Evolutionary conservation across 2,329 filamentous ascomycete genomes (phyloP), one percentile per base, ranked within the genome.

Genomic region (Blumeriella jaapii): DNA sequence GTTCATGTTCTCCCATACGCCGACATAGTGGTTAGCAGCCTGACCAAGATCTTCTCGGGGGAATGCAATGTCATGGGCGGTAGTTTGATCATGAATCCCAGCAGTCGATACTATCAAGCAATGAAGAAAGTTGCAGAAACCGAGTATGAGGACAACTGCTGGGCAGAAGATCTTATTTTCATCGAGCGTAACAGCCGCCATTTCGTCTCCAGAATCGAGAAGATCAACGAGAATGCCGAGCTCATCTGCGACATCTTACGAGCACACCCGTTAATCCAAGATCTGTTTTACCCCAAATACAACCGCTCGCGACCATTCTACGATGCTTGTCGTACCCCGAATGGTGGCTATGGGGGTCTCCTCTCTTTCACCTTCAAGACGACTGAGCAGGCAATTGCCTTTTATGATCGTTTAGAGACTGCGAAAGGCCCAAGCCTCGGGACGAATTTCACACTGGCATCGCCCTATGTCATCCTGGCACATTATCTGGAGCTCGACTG

Each of bases 61-160:
- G 91, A 95, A 59, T 91, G 84, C 58, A 96, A 98, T 58, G 91
- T 98, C 47, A 96, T 96, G 89, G 91, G 87, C 39, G 91, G 91
- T 37, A 82, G 78, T 45, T 61, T 68, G 29, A 71, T 78, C 35
- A 55, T 78, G 29, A 78, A 78, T 51, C 72, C 72, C 0, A 71
- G 77, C 38, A 65, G 77, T n/a, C 73, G 62, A 29, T 81, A 79
- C 60, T 94, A 94, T 57, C 36, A 56, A 2, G 49, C 61, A 0
- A 59, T 98, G n/a, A 89, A 85, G 55, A 55, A 63, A 4, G 65
- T 68, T n/a, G 72, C 83, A 55, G 60, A 61, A 4, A 56, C 59
- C 6, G 72, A 82, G 27, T 91, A 82, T 55, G 83, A 93, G 59
- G 85, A 95, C 57, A 86, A 82, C 36, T 86, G 91, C 56, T 98